phyloP scores from a whole-genome alignment of 176 grass and related monocot species.

The Panicum miliaceum region DNA sequence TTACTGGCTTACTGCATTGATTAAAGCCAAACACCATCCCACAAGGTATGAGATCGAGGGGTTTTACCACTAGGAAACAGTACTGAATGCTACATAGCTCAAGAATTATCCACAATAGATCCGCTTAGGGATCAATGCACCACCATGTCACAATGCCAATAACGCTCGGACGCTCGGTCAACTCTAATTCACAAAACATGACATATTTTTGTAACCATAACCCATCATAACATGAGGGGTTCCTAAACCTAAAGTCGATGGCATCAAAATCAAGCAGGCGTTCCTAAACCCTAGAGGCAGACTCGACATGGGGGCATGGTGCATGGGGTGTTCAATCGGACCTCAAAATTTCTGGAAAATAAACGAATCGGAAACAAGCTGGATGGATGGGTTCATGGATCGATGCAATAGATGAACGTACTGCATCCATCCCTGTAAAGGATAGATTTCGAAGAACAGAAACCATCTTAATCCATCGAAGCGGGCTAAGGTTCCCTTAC shows the following conservation, averaged over 20 bases:
- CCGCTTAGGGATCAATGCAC: too few species aligned
- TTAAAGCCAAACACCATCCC: neutral
- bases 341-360: neutral
- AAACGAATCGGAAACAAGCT: neutral
- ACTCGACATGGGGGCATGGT: neutral
- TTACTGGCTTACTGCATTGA: neutral
- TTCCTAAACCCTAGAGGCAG: conserved; percentile 21
- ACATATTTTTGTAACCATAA: neutral
- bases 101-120: neutral
- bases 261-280: too few species aligned
- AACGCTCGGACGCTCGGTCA: neutral
- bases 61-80: neutral
- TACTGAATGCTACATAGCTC: neutral
- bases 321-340: neutral
- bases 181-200: neutral
- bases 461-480: neutral
- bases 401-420: neutral
- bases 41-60: neutral
- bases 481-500: conserved; percentile 27
- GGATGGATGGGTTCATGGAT: neutral
- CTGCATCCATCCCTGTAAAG: neutral
- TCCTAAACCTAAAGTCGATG: neutral
- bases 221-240: neutral
- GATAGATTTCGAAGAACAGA: neutral
- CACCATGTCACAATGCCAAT: neutral